Evolutionary conservation across 163 green algal species (phyloP), one percentile per base, ranked within the genome.

Genomic region (Scenedesmus sp.): DNA sequence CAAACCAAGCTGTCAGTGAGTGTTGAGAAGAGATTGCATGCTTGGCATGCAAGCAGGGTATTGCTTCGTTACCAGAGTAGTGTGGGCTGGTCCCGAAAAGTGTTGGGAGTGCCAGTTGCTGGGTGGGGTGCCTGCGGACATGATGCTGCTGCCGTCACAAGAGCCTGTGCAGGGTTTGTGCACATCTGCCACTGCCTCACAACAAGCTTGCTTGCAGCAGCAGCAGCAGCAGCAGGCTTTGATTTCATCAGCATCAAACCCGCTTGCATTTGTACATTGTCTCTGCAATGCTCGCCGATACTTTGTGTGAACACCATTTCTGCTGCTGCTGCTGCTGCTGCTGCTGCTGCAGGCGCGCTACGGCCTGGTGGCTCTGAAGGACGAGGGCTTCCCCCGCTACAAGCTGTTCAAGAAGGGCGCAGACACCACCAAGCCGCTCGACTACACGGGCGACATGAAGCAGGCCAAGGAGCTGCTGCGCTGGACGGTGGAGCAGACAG

Each of bases 351-450:
- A 91, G 84, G 62, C 84, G 6, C 84, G 90, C 20, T 90, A 85
- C 79, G 34, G 12, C 13, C 66, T 93, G 76, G 52, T 57, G 13
- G 64, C 26, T 2, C 60, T 88, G 34, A 91, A 91, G 46, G 90
- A 93, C 85, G 81, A 59, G 20, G 76, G 64, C 60, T 87, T 90
- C 67, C 90, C 90, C 6, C 52, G 59, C 10, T 90, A 74, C 90
- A 86, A 87, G 55, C 83, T 92, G 10, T 92, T 92, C 56, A 89
- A 70, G 70, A 79, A 66, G 52, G 90, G 90, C 54, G 73, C 81
- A 13, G 88, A 92, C 81, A 81, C 79, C 16, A 57, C 8, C 8
- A 83, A 92, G 67, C 81, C 88, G 9, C 20, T 88, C 12, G 81
- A 83, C 59, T 92, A 92, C 64, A 70, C 3, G n/a, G 12, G 59